A percentile compares a stretch with the other conserved stretches of the same genome.
phyloP scores from a whole-genome alignment of 495 filamentous ascomycete genomes.

The Neurospora sp. region DNA sequence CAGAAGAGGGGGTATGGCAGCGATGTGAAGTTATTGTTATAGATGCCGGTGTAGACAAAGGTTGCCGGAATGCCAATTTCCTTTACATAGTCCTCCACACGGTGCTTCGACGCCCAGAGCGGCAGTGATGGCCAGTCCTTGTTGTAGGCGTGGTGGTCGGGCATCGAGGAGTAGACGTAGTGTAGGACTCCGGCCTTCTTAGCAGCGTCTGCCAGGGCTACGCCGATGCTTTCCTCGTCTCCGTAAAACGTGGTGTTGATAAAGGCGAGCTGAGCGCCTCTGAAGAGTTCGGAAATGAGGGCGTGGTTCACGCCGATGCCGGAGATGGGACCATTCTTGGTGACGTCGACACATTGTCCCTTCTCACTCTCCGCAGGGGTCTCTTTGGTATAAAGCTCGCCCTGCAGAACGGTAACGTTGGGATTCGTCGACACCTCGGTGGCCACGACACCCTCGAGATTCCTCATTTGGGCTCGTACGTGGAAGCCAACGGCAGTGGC shows the following conservation, averaged over 20 bases:
- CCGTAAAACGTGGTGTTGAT: constrained; percentile 99
- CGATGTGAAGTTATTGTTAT: constrained; percentile 98
- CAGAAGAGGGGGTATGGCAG: constrained; percentile 88
- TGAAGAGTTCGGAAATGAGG: constrained; percentile 70
- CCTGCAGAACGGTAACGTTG: constrained; percentile 75
- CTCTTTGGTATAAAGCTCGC: constrained; percentile 61
- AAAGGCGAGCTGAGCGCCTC: constrained; percentile 77
- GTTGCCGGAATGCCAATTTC: constrained; percentile 76
- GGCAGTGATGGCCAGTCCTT: constrained; percentile 67
- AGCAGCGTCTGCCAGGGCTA: constrained; percentile 79
- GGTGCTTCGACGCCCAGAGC: constrained; percentile 85
- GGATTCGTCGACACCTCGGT: constrained; percentile 69
- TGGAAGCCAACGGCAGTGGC: constrained; percentile 84
- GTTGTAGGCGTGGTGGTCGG: constrained; percentile 72
- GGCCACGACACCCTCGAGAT: constrained; percentile 70
- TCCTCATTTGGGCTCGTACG: constrained; percentile 81
- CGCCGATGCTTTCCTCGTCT: constrained; percentile 82
- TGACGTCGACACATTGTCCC: constrained; percentile 25
- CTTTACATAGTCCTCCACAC: constrained; percentile 82
- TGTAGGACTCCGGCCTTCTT: constrained; percentile 77
- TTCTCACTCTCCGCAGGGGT: constrained; percentile 30
- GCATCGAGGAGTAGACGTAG: constrained; percentile 95
- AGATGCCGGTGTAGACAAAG: constrained; percentile 93
- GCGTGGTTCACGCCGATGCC: constrained; percentile 43
- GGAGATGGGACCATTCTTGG: constrained; percentile 30